Evolutionary conservation across 148 eudicot species (phyloP).

Genomic region (Chenopodium album): DNA sequence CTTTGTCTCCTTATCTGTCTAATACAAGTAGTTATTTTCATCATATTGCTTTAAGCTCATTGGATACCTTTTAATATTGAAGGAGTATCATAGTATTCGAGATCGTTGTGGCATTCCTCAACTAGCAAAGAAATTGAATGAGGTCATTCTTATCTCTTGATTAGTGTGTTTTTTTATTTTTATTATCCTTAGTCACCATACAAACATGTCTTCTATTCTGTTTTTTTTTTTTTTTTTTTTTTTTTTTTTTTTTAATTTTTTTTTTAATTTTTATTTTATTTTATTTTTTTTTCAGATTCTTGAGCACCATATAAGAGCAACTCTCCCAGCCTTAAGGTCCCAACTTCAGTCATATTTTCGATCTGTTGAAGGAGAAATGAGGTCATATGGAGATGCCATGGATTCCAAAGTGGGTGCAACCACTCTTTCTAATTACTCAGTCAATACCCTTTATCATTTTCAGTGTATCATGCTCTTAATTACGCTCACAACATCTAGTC

Average conservation of each 20-base stretch:
- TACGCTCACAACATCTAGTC: too few relatives aligned
- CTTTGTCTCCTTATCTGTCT: not conserved
- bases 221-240: not conserved
- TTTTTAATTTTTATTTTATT: too few relatives aligned
- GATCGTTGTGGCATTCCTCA: conserved; percentile 51
- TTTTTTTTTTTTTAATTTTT: not conserved
- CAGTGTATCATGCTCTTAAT: too few relatives aligned
- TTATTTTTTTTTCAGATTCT: conserved; percentile 35
- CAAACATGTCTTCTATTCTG: not conserved
- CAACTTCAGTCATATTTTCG: conserved; percentile 39
- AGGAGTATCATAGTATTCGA: conserved; percentile 40
- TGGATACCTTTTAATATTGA: not conserved
- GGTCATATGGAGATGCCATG: conserved; percentile 41
- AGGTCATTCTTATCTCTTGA: conserved; percentile 27
- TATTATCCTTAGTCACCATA: not conserved
- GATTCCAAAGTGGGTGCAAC: conserved; percentile 38
- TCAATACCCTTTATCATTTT: not conserved
- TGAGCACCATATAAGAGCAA: conserved; percentile 44
- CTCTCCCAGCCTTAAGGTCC: conserved; percentile 48
- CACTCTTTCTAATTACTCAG: not conserved
- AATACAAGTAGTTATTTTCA: not conserved
- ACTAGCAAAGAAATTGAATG: conserved; percentile 50
- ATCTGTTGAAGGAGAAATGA: conserved; percentile 42
- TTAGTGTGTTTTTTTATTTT: not conserved
- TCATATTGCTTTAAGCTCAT: not conserved